A percentile compares a stretch with the other conserved stretches of the same genome.
These are phyloP conservation scores for Pseudocercospora fuligena DNA, from an alignment of 2,329 filamentous ascomycete genomes.

Conservation along the genomic window DNA sequence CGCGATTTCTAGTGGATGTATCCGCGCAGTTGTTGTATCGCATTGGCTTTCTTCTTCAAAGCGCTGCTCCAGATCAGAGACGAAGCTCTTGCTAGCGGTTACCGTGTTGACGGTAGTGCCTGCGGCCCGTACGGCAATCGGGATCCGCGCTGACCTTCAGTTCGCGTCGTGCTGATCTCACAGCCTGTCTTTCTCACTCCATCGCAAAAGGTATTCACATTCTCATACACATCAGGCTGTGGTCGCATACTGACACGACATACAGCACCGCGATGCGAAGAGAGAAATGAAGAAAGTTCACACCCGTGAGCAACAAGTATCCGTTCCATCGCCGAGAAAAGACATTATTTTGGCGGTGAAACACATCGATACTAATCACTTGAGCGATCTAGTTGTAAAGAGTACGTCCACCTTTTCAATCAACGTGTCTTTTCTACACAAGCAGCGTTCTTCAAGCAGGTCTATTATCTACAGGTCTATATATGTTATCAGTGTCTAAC, in stretches of 20 bases:
- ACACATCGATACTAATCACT: conserved; percentile 5
- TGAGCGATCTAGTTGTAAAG: conserved; percentile 1
- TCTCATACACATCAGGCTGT: neutral
- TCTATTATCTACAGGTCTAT: neutral
- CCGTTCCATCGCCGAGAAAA: neutral
- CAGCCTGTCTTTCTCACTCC: neutral
- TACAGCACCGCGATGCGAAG: neutral
- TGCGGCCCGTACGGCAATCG: neutral
- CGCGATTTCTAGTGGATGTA: neutral
- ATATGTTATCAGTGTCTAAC: neutral
- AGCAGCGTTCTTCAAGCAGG: conserved; percentile 2
- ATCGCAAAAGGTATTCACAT: neutral
- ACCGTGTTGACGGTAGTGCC: neutral
- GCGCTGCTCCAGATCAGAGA: neutral
- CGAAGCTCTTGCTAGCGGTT: neutral
- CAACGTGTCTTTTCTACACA: conserved; percentile 11
- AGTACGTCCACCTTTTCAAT: neutral
- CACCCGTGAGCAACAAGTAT: neutral
- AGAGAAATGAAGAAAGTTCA: conserved; percentile 1
- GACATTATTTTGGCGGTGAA: conserved; percentile 6
- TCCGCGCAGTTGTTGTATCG: too few species aligned
- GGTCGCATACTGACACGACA: neutral
- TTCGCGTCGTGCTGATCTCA: neutral
- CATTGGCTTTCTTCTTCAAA: neutral
- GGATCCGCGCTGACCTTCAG: neutral